Conservation (phyloP, 345 rosid species). For the Euphorbia pulcherrima region DNA sequence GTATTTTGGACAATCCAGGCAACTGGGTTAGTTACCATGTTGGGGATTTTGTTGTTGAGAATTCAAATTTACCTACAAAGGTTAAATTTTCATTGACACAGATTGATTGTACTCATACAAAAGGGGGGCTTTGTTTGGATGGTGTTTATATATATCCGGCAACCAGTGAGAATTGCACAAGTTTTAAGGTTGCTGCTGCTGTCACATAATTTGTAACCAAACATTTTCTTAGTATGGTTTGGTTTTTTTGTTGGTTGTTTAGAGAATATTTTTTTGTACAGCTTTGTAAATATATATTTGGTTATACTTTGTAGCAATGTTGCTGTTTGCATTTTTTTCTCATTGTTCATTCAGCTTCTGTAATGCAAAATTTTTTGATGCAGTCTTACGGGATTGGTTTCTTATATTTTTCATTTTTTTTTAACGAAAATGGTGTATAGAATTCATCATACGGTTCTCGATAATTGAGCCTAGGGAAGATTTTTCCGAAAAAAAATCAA, state of each 20-base stretch:
- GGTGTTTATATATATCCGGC: constrained; percentile 15
- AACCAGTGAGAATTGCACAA: not conserved
- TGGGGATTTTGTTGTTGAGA: constrained; percentile 18
- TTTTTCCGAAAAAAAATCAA: too few species aligned
- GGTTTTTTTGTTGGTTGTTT: not conserved
- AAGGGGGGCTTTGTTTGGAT: constrained; percentile 25
- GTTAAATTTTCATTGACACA: constrained; percentile 24
- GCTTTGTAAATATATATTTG: not conserved
- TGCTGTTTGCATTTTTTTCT: not conserved
- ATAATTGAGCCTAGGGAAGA: too few species aligned
- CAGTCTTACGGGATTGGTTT: too few species aligned
- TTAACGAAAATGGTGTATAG: too few species aligned
- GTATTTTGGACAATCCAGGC: constrained; percentile 12
- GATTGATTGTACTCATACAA: constrained; percentile 27
- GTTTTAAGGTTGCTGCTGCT: not conserved
- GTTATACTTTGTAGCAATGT: not conserved
- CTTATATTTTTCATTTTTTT: too few species aligned
- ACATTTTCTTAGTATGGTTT: not conserved
- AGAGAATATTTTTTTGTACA: not conserved
- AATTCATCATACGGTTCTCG: too few species aligned
- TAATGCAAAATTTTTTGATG: too few species aligned
- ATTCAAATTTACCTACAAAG: not conserved
- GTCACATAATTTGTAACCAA: not conserved
- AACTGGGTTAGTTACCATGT: constrained; percentile 19
- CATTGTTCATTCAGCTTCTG: not conserved